phyloP scores from a whole-genome alignment of 2,329 filamentous ascomycete genomes.

The Exutisphaerella laricina region DNA sequence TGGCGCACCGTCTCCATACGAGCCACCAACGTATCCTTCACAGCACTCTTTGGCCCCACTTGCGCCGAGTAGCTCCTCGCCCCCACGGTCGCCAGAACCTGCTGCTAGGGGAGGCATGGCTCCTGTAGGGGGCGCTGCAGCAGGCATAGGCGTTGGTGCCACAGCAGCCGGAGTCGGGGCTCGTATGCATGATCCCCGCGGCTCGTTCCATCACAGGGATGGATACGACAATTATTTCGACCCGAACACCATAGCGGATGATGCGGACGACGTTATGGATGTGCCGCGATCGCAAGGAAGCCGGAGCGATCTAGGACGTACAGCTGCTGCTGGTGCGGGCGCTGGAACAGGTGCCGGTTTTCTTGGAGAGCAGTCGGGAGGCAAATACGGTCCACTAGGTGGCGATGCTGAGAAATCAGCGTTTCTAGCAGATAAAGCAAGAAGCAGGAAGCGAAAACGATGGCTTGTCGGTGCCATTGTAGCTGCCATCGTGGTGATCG shows the following conservation, averaged over 20 bases:
- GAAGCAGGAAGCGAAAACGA: constrained; percentile 60
- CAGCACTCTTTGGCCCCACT: constrained; percentile 27
- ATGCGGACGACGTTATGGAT: constrained; percentile 77
- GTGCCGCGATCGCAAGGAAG: constrained; percentile 36
- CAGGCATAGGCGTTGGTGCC: constrained; percentile 34
- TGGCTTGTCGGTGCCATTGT: constrained; percentile 60
- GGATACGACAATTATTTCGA: constrained; percentile 50
- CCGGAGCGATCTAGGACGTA: constrained; percentile 25
- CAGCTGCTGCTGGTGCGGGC: constrained; percentile 41
- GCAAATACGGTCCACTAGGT: constrained; percentile 52
- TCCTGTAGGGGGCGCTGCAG: constrained; percentile 31
- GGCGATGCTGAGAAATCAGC: constrained; percentile 57
- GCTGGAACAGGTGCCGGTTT: constrained; percentile 37
- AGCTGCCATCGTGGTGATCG: constrained; percentile 61
- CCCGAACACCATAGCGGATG: constrained; percentile 75
- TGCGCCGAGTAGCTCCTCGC: constrained; percentile 16
- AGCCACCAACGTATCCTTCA: constrained; percentile 9
- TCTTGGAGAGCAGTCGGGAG: constrained; percentile 35
- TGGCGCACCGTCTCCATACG: constrained; percentile 5
- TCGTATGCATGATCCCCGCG: constrained; percentile 11
- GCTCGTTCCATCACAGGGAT: constrained; percentile 24
- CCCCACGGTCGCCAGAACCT: constrained; percentile 15
- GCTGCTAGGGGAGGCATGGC: constrained; percentile 9
- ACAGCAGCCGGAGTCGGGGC: constrained; percentile 29
- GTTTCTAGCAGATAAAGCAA: constrained; percentile 57